Conservation (phyloP, 768 basidiomycete species). For the Harrya chromipes region DNA sequence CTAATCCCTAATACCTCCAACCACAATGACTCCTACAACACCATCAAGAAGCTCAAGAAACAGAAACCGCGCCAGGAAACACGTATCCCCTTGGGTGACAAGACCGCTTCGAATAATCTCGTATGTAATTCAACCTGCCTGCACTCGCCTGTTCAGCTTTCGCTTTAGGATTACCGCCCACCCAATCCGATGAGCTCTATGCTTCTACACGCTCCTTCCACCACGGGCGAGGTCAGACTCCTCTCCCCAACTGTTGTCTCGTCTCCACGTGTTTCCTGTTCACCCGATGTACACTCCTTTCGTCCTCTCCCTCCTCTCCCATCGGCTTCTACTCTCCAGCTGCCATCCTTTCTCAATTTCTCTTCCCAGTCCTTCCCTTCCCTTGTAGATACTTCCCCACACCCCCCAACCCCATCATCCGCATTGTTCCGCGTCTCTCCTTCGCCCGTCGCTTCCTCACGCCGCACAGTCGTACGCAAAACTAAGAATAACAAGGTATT, state of each 20-base stretch:
- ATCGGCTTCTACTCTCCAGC: constrained; percentile 36
- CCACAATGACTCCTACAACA: constrained; percentile 15
- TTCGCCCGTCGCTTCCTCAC: constrained; percentile 15
- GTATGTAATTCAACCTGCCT: constrained; percentile 23
- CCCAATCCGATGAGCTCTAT: constrained; percentile 16
- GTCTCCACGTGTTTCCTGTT: constrained; percentile 12
- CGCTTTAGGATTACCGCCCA: constrained; percentile 11
- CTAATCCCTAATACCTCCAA: constrained; percentile 24
- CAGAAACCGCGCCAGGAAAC: constrained; percentile 14
- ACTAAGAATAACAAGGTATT: constrained; percentile 20
- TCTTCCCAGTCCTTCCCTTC: constrained; percentile 21
- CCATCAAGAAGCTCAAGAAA: constrained; percentile 25
- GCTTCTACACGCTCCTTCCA: constrained; percentile 9
- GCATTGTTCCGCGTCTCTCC: constrained; percentile 14
- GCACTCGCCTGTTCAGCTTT: constrained; percentile 12
- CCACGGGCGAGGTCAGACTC: constrained; percentile 6
- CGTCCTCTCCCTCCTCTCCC: constrained; percentile 35
- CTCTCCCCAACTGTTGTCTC: constrained; percentile 9
- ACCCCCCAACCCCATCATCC: constrained; percentile 12
- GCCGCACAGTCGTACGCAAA: constrained; percentile 9
- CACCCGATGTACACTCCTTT: constrained; percentile 17
- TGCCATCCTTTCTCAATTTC: constrained; percentile 38
- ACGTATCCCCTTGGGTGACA: constrained; percentile 34
- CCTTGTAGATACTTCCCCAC: constrained; percentile 5
- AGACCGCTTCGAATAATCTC: constrained; percentile 26